These are phyloP conservation scores for cucumber (Cucumis sativus) DNA, from an alignment of 306 rosid genomes.

Conservation along the genomic window Cucumber_9930_V3 NC_026660.2:15831001-15831500, in stretches of 20 bases:
- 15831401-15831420: not conserved
- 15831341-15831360: slow-evolving; percentile 29
- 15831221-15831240: slow-evolving; percentile 29
- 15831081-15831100: not conserved
- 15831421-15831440: slow-evolving; percentile 11
- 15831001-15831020: not conserved
- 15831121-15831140: slow-evolving; percentile 42
- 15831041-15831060: slow-evolving; percentile 22
- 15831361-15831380: slow-evolving; percentile 9
- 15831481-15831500: slow-evolving; percentile 11
- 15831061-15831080: slow-evolving; percentile 10
- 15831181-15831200: slow-evolving; percentile 9
- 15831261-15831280: slow-evolving; percentile 23
- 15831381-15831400: not conserved
- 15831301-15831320: slow-evolving; percentile 17
- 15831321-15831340: slow-evolving; percentile 25
- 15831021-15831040: slow-evolving; percentile 13
- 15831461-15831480: slow-evolving; percentile 24
- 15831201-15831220: slow-evolving; percentile 45
- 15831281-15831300: slow-evolving; percentile 43
- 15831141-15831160: slow-evolving; percentile 30
- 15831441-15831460: slow-evolving; percentile 31
- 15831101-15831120: slow-evolving; percentile 5
- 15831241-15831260: slow-evolving; percentile 4
- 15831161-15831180: slow-evolving; percentile 28